phyloP scores from a whole-genome alignment of 768 basidiomycete species.

The Collybia sordida region DNA sequence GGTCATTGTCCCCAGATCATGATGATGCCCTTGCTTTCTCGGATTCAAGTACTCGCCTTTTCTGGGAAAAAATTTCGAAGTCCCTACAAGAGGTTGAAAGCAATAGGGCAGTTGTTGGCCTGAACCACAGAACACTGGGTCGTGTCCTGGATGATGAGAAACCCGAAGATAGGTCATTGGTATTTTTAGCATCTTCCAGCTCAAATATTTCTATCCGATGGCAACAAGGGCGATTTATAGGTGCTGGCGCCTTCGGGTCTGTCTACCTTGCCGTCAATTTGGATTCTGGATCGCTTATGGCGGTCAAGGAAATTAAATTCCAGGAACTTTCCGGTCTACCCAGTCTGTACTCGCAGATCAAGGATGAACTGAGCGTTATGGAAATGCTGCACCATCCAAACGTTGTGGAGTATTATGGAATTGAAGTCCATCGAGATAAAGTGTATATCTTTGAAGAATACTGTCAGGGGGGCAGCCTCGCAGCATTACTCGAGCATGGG shows the following conservation, averaged over 20 bases:
- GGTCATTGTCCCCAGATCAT: constrained; percentile 29
- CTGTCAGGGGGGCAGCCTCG: constrained; percentile 94
- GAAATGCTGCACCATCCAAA: constrained; percentile 97
- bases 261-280: constrained; percentile 98
- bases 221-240: constrained; percentile 98
- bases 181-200: constrained; percentile 93
- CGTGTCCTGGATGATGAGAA: constrained; percentile 94
- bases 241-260: constrained; percentile 98
- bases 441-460: constrained; percentile 99
- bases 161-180: constrained; percentile 88
- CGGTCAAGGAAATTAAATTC: constrained; percentile 98
- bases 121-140: constrained; percentile 77
- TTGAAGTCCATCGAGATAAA: constrained; percentile 98
- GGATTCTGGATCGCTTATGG: constrained; percentile 95
- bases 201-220: constrained; percentile 95
- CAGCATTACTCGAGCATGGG: constrained; percentile 85
- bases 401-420: constrained; percentile 97
- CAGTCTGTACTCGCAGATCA: constrained; percentile 88
- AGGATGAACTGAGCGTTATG: constrained; percentile 96
- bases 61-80: constrained; percentile 71
- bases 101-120: constrained; percentile 55
- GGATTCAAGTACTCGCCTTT: constrained; percentile 66
- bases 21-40: constrained; percentile 47
- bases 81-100: constrained; percentile 67
- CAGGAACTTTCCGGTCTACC: constrained; percentile 89